Base-by-base conservation (phyloP, 768 basidiomycete genomes). In the Grammothele lineata region DNA sequence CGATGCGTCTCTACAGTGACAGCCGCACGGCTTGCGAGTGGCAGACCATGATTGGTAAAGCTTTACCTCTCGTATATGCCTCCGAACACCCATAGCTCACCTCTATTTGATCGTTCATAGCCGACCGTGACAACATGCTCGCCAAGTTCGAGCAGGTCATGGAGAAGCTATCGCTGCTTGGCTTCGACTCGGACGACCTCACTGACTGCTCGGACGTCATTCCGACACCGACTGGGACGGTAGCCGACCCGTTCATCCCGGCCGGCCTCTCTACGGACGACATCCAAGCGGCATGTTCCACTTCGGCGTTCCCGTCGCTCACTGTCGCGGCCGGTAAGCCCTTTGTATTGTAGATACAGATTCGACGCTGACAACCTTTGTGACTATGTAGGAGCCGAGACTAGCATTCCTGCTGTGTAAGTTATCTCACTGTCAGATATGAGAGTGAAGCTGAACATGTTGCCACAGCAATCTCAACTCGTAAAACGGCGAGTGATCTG, bases 141-240 rank as follows among this genome's bases (percentile, higher is more conserved):
- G 19, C 17, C 18, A 39, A 25, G 32, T 47, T 40, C 21, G 21
- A 35, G 27, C 27, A 32, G n/a, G 21, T 26, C 10, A 39, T 47
- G 37, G 12, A 24, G 19, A 47, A 39, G 38, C 26, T 47, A 19
- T 39, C 45, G 15, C n/a, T 40, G 14, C 27, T 47, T 22, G 45
- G 45, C 17, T 34, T 40, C 27, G 21, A 47, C 27, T 11, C 33
- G 39, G 23, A 17, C 22, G 11, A 25, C 24, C 27, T 47, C 30
- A 40, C 39, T 1, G 38, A 47, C 38, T 47, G 45, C 38, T 33
- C 45, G 19, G 38, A 47, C 21, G 38, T 47, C 26, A 47, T 47
- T 21, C 45, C 45, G 14, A 19, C 23, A 22, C 38, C 45, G 21
- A 17, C 37, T 12, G 37, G 30, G 10, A 24, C 24, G 6, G 30